A percentile compares a stretch with the other conserved stretches of the same genome.
phyloP scores from a whole-genome alignment of 108 stramenopile species.

The Aurantiochytrium sp. region DNA sequence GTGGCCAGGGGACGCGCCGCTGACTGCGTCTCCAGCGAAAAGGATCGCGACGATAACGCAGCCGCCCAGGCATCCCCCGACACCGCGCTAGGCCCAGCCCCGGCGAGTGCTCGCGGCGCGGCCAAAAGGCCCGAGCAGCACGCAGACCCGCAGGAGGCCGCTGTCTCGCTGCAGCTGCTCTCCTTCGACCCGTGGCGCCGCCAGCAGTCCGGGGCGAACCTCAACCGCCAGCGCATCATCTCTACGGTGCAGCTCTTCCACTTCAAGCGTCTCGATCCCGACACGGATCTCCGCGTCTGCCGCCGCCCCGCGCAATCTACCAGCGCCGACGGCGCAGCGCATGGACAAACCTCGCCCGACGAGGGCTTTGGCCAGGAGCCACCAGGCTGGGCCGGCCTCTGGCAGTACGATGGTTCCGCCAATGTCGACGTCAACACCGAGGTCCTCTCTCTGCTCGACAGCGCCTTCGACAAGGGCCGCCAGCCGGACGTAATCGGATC shows the following conservation, averaged over 20 bases:
- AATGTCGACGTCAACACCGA: background rate
- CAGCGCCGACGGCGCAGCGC: no score
- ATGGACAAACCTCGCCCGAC: no score
- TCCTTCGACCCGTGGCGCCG: background rate
- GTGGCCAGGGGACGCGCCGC: no score
- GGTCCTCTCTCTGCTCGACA: background rate
- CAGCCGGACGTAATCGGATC: background rate
- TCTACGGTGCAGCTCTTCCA: background rate
- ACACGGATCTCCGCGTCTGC: background rate
- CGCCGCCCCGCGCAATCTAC: no score
- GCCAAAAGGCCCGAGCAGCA: no score
- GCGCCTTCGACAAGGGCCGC: background rate
- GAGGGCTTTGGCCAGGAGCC: no score
- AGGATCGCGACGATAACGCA: no score
- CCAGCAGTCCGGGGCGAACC: background rate
- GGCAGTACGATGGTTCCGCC: background rate
- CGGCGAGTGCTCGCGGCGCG: no score
- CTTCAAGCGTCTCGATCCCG: background rate
- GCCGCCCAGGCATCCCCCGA: no score
- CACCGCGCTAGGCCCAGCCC: no score
- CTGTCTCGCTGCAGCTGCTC: background rate
- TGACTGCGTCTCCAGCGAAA: no score
- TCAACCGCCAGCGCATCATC: background rate
- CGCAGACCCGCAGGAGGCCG: no score
- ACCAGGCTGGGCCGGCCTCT: background rate